A percentile compares a stretch with the other conserved stretches of the same genome.
Conservation (phyloP, 2,329 filamentous ascomycete species). For the Lachnellula cervina region DNA sequence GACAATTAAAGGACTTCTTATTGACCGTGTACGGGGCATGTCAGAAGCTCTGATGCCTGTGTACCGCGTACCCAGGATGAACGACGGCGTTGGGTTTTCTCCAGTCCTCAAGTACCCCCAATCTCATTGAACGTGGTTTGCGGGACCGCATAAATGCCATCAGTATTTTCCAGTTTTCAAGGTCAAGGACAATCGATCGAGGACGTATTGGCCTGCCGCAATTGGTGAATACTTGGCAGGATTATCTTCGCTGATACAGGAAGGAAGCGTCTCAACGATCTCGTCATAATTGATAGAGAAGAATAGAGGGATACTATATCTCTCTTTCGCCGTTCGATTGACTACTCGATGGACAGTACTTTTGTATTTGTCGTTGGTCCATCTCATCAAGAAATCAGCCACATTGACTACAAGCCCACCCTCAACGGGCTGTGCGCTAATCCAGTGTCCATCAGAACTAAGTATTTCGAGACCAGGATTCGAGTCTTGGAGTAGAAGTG, state of each 20-base stretch:
- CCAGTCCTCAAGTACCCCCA: no score
- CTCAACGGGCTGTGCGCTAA: constrained; percentile 38
- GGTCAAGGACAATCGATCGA: constrained; percentile 27
- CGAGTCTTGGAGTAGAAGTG: constrained; percentile 48
- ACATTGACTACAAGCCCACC: constrained; percentile 49
- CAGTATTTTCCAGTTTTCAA: constrained; percentile 27
- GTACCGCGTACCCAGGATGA: no score
- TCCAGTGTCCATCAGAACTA: constrained; percentile 42
- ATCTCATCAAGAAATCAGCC: constrained; percentile 44
- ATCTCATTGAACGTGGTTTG: no score
- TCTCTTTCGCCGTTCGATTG: constrained; percentile 44
- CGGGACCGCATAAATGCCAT: background rate
- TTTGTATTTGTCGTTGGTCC: constrained; percentile 49
- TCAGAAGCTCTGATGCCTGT: no score
- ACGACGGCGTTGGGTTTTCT: no score
- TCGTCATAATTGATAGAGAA: constrained; percentile 36
- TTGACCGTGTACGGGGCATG: no score
- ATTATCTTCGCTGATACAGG: constrained; percentile 26
- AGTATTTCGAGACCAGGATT: constrained; percentile 49
- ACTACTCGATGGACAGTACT: constrained; percentile 52
- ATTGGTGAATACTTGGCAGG: constrained; percentile 27
- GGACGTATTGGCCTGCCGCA: constrained; percentile 28
- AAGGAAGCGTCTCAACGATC: constrained; percentile 27
- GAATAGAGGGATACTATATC: constrained; percentile 55
- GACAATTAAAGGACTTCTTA: no score